Percentiles rank a stretch among this genome's conserved stretches.
phyloP scores from a whole-genome alignment of 345 rosid genomes.

The Psidium guajava region DNA sequence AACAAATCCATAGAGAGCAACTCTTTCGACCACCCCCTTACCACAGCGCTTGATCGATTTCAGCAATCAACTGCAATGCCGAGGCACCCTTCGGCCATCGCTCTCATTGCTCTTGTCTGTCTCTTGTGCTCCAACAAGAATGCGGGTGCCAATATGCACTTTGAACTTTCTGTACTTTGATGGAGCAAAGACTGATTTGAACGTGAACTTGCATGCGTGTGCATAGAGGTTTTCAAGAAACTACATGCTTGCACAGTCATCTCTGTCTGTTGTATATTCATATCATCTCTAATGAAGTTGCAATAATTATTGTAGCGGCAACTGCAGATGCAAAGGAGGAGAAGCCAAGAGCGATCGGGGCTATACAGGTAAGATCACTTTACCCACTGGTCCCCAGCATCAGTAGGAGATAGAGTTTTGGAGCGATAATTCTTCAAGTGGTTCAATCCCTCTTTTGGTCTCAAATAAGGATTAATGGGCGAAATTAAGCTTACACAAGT shows the following conservation, averaged over 20 bases:
- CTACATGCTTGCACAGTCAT: not conserved
- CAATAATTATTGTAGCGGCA: not conserved
- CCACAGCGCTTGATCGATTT: not conserved
- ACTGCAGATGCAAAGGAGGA: not conserved
- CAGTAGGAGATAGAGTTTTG: not conserved
- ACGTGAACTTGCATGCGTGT: not conserved
- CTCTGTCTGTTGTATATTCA: not conserved
- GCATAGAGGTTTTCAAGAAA: not conserved
- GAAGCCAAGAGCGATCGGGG: not conserved
- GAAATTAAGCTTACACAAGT: not conserved
- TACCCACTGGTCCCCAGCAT: not conserved
- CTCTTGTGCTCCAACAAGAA: not conserved
- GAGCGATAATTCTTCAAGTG: not conserved
- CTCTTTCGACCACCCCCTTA: not conserved
- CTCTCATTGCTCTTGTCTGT: not conserved
- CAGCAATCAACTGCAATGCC: not conserved
- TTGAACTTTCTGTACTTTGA: not conserved
- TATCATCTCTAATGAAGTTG: not conserved
- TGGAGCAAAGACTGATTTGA: not conserved
- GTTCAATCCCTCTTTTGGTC: not conserved
- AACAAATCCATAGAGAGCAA: too few relatives aligned
- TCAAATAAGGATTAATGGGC: not conserved
- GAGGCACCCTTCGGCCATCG: not conserved
- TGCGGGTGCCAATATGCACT: not conserved
- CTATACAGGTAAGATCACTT: not conserved